A percentile compares a stretch with the other conserved stretches of the same genome.
phyloP scores from a whole-genome alignment of 2,329 filamentous ascomycete species.

The Beauveria caledonica region DNA sequence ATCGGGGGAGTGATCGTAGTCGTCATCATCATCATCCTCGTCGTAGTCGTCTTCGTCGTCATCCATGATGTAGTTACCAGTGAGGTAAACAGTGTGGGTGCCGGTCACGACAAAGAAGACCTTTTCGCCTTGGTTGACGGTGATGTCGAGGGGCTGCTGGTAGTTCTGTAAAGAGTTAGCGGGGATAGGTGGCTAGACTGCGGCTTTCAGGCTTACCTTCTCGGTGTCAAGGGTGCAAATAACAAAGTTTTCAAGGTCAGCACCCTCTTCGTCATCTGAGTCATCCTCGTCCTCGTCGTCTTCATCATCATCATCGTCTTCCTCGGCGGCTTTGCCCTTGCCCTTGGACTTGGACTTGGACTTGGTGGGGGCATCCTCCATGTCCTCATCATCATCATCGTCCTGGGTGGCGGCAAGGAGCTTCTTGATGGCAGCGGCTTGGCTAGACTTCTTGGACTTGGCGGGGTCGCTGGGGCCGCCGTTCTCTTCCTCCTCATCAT shows the following conservation, averaged over 20 bases:
- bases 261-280: constrained; percentile 51
- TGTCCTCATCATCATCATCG: constrained; percentile 49
- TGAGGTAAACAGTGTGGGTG: constrained; percentile 84
- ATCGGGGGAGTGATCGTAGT: constrained; percentile 75
- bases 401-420: constrained; percentile 60
- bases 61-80: constrained; percentile 88
- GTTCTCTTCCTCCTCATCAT: constrained; percentile 69
- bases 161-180: constrained; percentile 51
- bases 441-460: constrained; percentile 81
- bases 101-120: constrained; percentile 90
- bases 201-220: constrained; percentile 54
- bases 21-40: constrained; percentile 54
- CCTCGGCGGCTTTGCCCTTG: constrained; percentile 52
- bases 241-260: constrained; percentile 79
- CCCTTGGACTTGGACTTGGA: constrained; percentile 47
- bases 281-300: constrained; percentile 41
- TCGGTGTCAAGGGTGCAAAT: constrained; percentile 92
- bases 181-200: neutral
- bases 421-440: constrained; percentile 68
- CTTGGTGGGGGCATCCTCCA: constrained; percentile 60
- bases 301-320: constrained; percentile 51
- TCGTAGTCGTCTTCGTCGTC: constrained; percentile 55
- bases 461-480: constrained; percentile 85
- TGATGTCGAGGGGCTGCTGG: constrained; percentile 93
- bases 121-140: constrained; percentile 77